Evolutionary conservation across 2,329 filamentous ascomycete species (phyloP).

Genomic region (Scedosporium dehoogii): DNA sequence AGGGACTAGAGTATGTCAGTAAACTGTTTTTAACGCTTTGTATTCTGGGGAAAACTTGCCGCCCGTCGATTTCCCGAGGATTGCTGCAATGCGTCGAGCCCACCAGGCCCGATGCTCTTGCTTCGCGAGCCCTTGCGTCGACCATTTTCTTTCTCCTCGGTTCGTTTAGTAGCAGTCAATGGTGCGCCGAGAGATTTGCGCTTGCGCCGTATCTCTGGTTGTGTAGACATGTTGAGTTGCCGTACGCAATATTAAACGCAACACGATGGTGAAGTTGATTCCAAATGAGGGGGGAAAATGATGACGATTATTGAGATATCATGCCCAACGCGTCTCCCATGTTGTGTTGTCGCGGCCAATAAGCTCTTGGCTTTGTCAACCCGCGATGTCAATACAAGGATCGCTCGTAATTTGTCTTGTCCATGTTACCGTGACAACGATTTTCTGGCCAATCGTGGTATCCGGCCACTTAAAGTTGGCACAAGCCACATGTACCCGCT

Average conservation of each 20-base stretch:
- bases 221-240: conserved; percentile 30
- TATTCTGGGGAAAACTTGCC: conserved; percentile 38
- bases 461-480: no score
- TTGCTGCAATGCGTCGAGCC: conserved; percentile 70
- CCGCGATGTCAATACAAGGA: not conserved
- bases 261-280: not conserved
- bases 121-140: conserved; percentile 70
- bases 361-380: not conserved
- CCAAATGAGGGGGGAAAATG: conserved; percentile 10
- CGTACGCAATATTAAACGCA: not conserved
- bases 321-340: not conserved
- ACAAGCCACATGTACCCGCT: not conserved
- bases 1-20: conserved; percentile 35
- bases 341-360: conserved; percentile 4
- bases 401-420: not conserved
- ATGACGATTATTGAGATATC: conserved; percentile 16
- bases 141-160: conserved; percentile 66
- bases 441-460: not conserved
- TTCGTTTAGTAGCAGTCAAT: conserved; percentile 37
- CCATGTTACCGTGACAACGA: conserved; percentile 3
- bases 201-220: conserved; percentile 45
- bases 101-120: conserved; percentile 92
- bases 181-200: conserved; percentile 62
- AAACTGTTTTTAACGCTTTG: not conserved
- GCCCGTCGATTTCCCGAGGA: conserved; percentile 69